Conservation (phyloP, 805 yeast genomes). For the Candida manassasensis region DNA sequence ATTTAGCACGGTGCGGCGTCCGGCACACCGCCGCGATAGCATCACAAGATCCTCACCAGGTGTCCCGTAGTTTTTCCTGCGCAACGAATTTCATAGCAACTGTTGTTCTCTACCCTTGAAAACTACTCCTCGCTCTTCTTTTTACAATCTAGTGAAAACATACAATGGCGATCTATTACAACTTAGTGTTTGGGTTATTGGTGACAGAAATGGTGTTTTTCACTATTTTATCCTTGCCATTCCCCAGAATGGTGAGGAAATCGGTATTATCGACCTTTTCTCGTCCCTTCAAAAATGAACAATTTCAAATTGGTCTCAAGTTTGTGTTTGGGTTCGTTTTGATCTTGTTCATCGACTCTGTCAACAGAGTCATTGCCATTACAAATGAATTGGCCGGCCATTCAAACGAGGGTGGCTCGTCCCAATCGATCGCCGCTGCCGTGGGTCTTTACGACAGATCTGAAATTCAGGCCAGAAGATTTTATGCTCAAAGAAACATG, state of each 20-base stretch:
- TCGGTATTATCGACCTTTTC: constrained; percentile 59
- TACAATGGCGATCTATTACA: constrained; percentile 41
- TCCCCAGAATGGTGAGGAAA: constrained; percentile 71
- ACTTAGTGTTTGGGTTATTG: constrained; percentile 66
- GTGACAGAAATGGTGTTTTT: constrained; percentile 75
- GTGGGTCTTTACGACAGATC: constrained; percentile 54
- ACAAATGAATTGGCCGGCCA: constrained; percentile 50
- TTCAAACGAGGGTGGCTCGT: constrained; percentile 13
- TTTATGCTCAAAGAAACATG: constrained; percentile 95
- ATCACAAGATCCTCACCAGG: too few species aligned
- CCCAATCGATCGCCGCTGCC: constrained; percentile 13
- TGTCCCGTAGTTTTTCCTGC: too few species aligned
- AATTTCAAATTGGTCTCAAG: constrained; percentile 71
- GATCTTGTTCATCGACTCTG: constrained; percentile 81
- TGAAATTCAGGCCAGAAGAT: constrained; percentile 85
- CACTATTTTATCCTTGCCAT: constrained; percentile 75
- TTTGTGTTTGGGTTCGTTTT: constrained; percentile 80
- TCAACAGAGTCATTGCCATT: constrained; percentile 74
- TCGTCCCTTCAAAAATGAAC: constrained; percentile 65
- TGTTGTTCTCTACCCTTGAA: too few species aligned
- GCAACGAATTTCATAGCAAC: too few species aligned
- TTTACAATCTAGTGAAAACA: too few species aligned
- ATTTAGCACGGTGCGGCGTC: too few species aligned
- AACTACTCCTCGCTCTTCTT: not conserved
- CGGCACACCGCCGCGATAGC: too few species aligned